A percentile compares a stretch with the other conserved stretches of the same genome.
These are phyloP conservation scores for Calocybe cyanea DNA, from an alignment of 768 basidiomycete genomes.

Conservation along the genomic window DNA sequence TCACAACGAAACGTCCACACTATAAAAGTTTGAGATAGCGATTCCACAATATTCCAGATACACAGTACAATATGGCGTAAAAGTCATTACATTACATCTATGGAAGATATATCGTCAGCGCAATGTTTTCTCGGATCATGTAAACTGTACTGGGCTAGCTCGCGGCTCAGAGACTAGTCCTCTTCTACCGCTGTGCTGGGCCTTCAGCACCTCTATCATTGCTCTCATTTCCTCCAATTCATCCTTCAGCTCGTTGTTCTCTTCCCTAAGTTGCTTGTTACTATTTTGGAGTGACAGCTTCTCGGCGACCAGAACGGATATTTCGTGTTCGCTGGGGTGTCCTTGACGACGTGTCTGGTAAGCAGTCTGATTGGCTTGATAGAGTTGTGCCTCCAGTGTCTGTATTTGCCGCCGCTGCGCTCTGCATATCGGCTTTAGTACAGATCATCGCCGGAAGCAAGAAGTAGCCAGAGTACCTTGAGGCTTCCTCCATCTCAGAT, in stretches of 20 bases:
- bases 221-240: constrained; percentile 60
- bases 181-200: constrained; percentile 43
- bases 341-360: constrained; percentile 33
- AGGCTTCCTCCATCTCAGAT: constrained; percentile 49
- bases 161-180: constrained; percentile 44
- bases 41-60: too few relatives aligned
- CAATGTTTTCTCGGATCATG: constrained; percentile 1
- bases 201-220: constrained; percentile 66
- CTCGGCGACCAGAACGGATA: constrained; percentile 42
- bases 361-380: constrained; percentile 29
- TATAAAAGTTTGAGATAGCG: too few relatives aligned
- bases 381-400: constrained; percentile 54
- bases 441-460: constrained; percentile 1
- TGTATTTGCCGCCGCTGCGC: constrained; percentile 58
- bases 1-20: too few relatives aligned
- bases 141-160: constrained; percentile 33
- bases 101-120: too few relatives aligned
- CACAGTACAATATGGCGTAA: too few relatives aligned
- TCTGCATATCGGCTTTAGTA: constrained; percentile 27
- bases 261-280: constrained; percentile 53
- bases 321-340: constrained; percentile 33
- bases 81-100: too few relatives aligned
- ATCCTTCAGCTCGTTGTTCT: constrained; percentile 47
- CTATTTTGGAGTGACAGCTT: constrained; percentile 41
- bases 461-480: constrained; percentile 44